Conservation (phyloP, 2,329 filamentous ascomycete genomes). For the Aspergillus persii region DNA sequence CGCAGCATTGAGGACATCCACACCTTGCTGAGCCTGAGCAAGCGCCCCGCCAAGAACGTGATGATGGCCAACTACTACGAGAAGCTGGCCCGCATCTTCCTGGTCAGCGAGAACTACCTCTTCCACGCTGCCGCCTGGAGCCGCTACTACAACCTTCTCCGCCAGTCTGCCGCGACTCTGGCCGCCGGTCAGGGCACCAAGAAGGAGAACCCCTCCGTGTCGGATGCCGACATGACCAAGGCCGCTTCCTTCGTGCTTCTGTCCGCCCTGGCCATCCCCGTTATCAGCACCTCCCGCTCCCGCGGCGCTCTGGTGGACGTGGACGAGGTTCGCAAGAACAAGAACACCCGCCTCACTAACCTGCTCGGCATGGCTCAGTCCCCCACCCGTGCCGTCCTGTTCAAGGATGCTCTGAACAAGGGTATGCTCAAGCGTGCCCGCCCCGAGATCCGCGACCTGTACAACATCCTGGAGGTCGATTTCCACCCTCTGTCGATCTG, state of each 20-base stretch:
- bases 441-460: constrained; percentile 93
- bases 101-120: constrained; percentile 98
- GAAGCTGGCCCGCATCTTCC: constrained; percentile 96
- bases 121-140: constrained; percentile 99
- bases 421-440: constrained; percentile 87
- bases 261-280: constrained; percentile 93
- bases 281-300: constrained; percentile 97
- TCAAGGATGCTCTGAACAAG: constrained; percentile 95
- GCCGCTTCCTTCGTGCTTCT: constrained; percentile 93
- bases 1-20: constrained; percentile 98
- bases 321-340: constrained; percentile 96
- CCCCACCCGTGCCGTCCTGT: constrained; percentile 83
- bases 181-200: constrained; percentile 85
- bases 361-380: constrained; percentile 88
- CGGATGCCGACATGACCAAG: constrained; percentile 87
- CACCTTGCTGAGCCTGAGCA: constrained; percentile 94
- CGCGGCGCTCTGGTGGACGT: constrained; percentile 95
- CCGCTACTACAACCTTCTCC: constrained; percentile 93
- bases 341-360: constrained; percentile 96
- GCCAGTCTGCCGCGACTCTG: constrained; percentile 80
- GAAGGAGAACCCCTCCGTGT: constrained; percentile 87
- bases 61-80: constrained; percentile 99
- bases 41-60: constrained; percentile 94
- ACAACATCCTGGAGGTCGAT: constrained; percentile 98
- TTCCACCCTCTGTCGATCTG: constrained; percentile 99